These are phyloP conservation scores for Cicer bijugum DNA, from an alignment of 306 rosid genomes.

Conservation along the genomic window DNA sequence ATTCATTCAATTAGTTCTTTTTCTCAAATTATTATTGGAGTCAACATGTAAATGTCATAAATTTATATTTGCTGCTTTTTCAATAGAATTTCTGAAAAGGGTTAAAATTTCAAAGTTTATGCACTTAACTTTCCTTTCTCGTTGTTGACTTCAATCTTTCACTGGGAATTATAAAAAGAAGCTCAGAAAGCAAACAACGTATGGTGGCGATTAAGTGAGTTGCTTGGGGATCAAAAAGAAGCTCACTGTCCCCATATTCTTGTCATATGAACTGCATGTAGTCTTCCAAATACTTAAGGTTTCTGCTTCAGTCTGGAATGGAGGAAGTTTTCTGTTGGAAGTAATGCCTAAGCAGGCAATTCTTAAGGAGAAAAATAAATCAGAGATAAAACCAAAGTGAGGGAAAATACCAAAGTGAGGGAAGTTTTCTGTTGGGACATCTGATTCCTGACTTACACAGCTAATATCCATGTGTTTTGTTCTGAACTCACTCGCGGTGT, in stretches of 20 bases:
- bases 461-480: constrained; percentile 17
- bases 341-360: constrained; percentile 92
- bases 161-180: constrained; percentile 83
- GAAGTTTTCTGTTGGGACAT: constrained; percentile 30
- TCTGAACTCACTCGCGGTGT: not conserved
- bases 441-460: constrained; percentile 18
- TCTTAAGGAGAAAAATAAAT: constrained; percentile 73
- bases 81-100: too few relatives aligned
- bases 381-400: constrained; percentile 50
- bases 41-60: too few relatives aligned
- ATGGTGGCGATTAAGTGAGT: constrained; percentile 86
- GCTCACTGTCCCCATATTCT: constrained; percentile 82
- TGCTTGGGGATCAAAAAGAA: constrained; percentile 94
- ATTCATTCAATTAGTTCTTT: too few relatives aligned
- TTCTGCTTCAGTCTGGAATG: constrained; percentile 82
- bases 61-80: not conserved
- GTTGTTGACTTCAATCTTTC: constrained; percentile 16
- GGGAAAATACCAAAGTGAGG: constrained; percentile 37
- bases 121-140: not conserved
- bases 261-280: constrained; percentile 69
- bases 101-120: too few relatives aligned
- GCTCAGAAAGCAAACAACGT: constrained; percentile 81
- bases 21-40: too few relatives aligned
- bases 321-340: constrained; percentile 84
- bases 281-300: constrained; percentile 82